Evolutionary conservation across 441 rosid species (phyloP).

Genomic region (Sinapis alba): DNA sequence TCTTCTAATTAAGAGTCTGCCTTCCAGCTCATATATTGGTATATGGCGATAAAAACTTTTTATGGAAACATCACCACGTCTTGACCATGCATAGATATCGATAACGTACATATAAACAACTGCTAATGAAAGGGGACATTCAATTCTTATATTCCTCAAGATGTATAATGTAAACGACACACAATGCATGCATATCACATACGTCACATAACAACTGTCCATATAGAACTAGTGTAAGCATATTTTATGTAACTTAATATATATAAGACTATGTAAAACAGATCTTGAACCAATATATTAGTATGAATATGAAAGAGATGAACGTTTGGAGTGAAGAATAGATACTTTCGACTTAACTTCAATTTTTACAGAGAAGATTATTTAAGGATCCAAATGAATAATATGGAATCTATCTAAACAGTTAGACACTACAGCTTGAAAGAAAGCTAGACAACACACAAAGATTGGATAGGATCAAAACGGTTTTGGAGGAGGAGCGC

Average conservation of each 20-base stretch:
- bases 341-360: too few relatives aligned
- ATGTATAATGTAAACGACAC: background rate
- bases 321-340: too few relatives aligned
- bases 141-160: background rate
- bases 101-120: background rate
- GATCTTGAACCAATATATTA: too few relatives aligned
- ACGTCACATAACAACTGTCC: background rate
- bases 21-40: background rate
- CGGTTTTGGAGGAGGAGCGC: too few relatives aligned
- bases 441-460: too few relatives aligned
- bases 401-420: too few relatives aligned
- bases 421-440: too few relatives aligned
- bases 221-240: background rate
- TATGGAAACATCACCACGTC: background rate
- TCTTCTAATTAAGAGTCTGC: background rate
- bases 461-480: too few relatives aligned
- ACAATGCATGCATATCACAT: background rate
- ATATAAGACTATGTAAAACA: background rate
- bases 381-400: too few relatives aligned
- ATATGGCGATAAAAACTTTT: background rate
- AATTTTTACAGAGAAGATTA: too few relatives aligned
- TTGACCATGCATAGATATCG: background rate
- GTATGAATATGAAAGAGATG: too few relatives aligned
- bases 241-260: background rate
- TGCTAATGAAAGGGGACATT: background rate